phyloP scores from a whole-genome alignment of 306 rosid genomes.

The Cicer bijugum region DNA sequence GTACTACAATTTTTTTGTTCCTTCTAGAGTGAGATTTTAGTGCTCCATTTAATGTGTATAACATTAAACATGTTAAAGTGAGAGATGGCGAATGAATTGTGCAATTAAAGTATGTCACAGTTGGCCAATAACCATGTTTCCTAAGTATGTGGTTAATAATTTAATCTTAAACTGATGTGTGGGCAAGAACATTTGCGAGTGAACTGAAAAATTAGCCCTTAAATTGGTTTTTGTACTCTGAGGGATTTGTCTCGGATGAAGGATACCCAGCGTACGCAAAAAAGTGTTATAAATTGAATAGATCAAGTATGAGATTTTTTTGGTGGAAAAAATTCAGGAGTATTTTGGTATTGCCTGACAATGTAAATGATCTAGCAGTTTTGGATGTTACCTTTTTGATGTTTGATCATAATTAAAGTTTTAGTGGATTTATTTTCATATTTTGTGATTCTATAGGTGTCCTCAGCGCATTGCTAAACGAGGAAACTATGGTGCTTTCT shows the following conservation, averaged over 20 bases:
- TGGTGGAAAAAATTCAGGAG: background rate
- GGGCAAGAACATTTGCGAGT: background rate
- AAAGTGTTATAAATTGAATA: background rate
- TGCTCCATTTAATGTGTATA: background rate
- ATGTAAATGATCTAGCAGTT: background rate
- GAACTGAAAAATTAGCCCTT: background rate
- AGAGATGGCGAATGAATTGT: background rate
- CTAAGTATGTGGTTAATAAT: background rate
- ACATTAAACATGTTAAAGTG: background rate
- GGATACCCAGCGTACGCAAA: background rate
- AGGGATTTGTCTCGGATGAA: background rate
- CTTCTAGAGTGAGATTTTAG: background rate
- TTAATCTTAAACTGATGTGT: background rate
- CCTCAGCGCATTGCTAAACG: conserved; percentile 94
- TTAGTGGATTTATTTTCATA: conserved; percentile 20
- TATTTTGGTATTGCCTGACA: background rate
- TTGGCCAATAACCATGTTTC: background rate
- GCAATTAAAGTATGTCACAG: background rate
- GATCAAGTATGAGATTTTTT: background rate
- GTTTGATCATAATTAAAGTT: background rate
- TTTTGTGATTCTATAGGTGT: conserved; percentile 61
- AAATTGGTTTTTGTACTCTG: background rate
- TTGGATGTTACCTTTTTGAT: background rate
- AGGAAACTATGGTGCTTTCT: conserved; percentile 90
- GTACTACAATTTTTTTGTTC: background rate